Conservation (phyloP, 2,329 filamentous ascomycete species). For the Neofusicoccum cordaticola region DNA sequence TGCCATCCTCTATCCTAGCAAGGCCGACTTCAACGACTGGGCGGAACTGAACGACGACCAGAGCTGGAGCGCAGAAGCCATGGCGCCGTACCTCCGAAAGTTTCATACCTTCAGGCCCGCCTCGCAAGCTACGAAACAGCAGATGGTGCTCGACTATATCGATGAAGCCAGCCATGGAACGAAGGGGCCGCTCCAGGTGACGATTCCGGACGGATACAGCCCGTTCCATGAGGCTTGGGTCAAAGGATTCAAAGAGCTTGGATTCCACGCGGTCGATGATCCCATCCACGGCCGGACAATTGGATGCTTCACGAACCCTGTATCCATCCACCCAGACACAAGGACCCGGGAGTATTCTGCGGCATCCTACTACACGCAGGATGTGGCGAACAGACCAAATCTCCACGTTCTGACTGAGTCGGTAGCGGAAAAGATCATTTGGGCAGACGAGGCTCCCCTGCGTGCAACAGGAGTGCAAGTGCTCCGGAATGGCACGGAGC, state of each 20-base stretch:
- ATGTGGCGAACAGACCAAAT: conserved; percentile 14
- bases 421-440: conserved; percentile 18
- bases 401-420: conserved; percentile 5
- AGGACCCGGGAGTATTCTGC: conserved; percentile 18
- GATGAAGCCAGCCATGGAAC: conserved; percentile 18
- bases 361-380: conserved; percentile 18
- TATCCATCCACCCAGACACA: conserved; percentile 13
- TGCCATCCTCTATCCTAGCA: conserved; percentile 24
- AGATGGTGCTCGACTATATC: conserved; percentile 16
- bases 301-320: conserved; percentile 18
- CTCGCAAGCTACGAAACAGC: conserved; percentile 16
- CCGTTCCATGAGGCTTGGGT: conserved; percentile 20
- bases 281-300: conserved; percentile 19
- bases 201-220: conserved; percentile 14
- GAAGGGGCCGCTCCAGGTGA: conserved; percentile 20
- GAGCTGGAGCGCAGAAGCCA: conserved; percentile 57
- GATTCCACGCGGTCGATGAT: conserved; percentile 16
- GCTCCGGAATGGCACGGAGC: not conserved
- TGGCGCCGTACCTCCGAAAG: conserved; percentile 28
- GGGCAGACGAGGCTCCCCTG: not conserved
- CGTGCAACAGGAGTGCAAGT: conserved; percentile 13
- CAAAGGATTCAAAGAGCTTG: conserved; percentile 20
- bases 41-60: conserved; percentile 51
- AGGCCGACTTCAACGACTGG: conserved; percentile 49
- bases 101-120: conserved; percentile 23